phyloP scores from a whole-genome alignment of 139 green algal species.

The Chlamydomonas sp. region DNA sequence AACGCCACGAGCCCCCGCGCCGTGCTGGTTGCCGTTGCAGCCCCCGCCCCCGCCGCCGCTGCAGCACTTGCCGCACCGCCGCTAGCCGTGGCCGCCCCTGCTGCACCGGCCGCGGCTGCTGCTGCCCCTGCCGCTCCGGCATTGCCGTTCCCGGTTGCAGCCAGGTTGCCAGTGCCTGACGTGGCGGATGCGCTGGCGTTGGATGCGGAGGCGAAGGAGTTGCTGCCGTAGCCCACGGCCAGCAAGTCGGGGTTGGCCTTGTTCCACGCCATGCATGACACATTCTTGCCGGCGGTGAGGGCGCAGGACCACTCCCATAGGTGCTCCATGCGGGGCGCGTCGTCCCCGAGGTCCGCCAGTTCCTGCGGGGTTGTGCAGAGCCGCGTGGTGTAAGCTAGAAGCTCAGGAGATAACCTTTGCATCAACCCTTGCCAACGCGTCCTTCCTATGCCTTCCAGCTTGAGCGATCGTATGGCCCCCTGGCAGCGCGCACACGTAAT shows the following conservation, averaged over 20 bases:
- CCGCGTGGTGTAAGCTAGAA: background rate
- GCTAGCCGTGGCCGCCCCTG: too few relatives aligned
- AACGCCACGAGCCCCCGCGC: conserved; percentile 74
- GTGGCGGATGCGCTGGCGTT: background rate
- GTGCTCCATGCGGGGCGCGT: conserved; percentile 57
- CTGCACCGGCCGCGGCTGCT: background rate
- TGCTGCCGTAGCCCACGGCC: conserved; percentile 82
- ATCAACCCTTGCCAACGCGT: too few relatives aligned
- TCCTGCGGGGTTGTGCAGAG: background rate
- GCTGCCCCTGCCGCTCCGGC: background rate
- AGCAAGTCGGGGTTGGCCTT: conserved; percentile 68
- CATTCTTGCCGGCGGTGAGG: conserved; percentile 52
- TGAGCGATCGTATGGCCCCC: too few relatives aligned
- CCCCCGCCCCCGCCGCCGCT: background rate
- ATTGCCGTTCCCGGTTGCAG: background rate
- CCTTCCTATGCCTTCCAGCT: too few relatives aligned
- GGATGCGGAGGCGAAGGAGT: conserved; percentile 52
- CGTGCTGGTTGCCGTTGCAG: background rate
- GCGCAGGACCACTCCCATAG: conserved; percentile 77
- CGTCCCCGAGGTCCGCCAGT: conserved; percentile 37
- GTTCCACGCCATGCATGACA: conserved; percentile 80
- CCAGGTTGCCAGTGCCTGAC: background rate
- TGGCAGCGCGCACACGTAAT: too few relatives aligned
- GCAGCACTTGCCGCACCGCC: background rate
- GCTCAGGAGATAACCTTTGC: background rate